Evolutionary conservation across 179 eudicot species (phyloP).

Genomic region (Patellifolia procumbens): DNA sequence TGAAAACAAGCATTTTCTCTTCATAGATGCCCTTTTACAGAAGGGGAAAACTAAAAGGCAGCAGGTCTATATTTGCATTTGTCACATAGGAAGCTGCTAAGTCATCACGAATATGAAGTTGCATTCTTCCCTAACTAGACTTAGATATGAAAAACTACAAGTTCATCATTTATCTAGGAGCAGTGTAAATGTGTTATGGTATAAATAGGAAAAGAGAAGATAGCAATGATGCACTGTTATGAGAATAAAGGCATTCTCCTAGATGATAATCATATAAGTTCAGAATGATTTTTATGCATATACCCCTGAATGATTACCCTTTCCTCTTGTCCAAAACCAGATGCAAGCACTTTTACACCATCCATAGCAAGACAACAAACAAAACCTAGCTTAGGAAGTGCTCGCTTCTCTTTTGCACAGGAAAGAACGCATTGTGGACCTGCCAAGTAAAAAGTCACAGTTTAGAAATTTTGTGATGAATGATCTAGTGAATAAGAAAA

Average conservation of each 20-base stretch:
- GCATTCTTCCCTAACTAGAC: background rate
- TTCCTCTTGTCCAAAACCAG: slow-evolving; percentile 79
- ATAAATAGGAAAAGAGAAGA: background rate
- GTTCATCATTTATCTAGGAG: too few relatives aligned
- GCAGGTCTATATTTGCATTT: background rate
- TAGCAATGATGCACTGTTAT: background rate
- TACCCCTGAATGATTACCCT: slow-evolving; percentile 50
- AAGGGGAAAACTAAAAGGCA: background rate
- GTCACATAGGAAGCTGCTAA: background rate
- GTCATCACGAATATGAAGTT: background rate
- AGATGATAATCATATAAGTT: background rate
- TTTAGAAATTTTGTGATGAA: background rate
- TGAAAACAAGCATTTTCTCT: too few relatives aligned
- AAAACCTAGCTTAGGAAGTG: slow-evolving; percentile 74
- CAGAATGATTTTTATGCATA: slow-evolving; percentile 13
- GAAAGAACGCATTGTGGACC: slow-evolving; percentile 95
- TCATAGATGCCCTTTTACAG: background rate
- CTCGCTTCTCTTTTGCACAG: slow-evolving; percentile 86
- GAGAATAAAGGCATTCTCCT: background rate
- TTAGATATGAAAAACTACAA: background rate
- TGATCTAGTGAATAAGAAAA: background rate
- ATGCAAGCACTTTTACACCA: slow-evolving; percentile 83
- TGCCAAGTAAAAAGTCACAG: slow-evolving; percentile 21
- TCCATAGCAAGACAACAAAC: slow-evolving; percentile 98
- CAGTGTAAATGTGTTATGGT: background rate